Conservation (phyloP, 768 basidiomycete genomes). For the Boletus eberwhitei region DNA sequence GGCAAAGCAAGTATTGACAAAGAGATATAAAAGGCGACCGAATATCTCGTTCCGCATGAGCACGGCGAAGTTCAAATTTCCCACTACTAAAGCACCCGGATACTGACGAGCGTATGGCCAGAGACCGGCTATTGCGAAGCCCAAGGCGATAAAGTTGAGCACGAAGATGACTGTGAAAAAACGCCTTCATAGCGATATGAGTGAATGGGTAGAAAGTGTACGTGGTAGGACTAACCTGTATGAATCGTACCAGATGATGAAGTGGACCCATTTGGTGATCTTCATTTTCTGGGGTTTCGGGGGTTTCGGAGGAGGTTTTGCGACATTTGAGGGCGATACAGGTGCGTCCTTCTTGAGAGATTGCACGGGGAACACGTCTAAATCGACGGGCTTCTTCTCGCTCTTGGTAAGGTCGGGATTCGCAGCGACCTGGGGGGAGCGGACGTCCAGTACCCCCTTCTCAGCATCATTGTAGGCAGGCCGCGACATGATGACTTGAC, state of each 20-base stretch:
- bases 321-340: slow-evolving; percentile 32
- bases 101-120: slow-evolving; percentile 68
- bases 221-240: slow-evolving; percentile 50
- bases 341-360: slow-evolving; percentile 43
- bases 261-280: slow-evolving; percentile 56
- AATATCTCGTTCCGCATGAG: slow-evolving; percentile 82
- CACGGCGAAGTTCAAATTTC: slow-evolving; percentile 69
- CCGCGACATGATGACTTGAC: slow-evolving; percentile 39
- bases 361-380: slow-evolving; percentile 31
- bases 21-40: slow-evolving; percentile 67
- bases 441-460: slow-evolving; percentile 52
- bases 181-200: slow-evolving; percentile 45
- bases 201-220: background rate
- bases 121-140: slow-evolving; percentile 56
- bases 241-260: slow-evolving; percentile 75
- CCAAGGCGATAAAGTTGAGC: slow-evolving; percentile 58
- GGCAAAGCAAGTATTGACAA: slow-evolving; percentile 73
- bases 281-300: slow-evolving; percentile 50
- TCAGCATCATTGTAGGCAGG: slow-evolving; percentile 52
- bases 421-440: slow-evolving; percentile 31
- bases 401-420: slow-evolving; percentile 32
- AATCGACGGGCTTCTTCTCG: slow-evolving; percentile 38
- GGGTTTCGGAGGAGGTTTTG: slow-evolving; percentile 33
- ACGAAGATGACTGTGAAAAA: slow-evolving; percentile 63
- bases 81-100: slow-evolving; percentile 69